phyloP scores from a whole-genome alignment of 2,329 filamentous ascomycete genomes.

The Fusarium multiceps region DNA sequence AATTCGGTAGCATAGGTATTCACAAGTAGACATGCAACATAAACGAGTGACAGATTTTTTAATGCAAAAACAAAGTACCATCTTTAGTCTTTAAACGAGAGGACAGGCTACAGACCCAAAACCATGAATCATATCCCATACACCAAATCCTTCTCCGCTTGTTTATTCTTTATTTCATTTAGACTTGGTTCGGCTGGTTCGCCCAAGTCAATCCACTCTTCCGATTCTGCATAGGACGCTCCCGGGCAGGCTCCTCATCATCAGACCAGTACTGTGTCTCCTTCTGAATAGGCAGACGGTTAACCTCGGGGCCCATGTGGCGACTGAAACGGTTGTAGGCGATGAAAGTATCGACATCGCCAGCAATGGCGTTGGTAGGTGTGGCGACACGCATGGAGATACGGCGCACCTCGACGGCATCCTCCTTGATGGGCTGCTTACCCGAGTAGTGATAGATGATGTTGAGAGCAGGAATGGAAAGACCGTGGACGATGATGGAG shows the following conservation, averaged over 20 bases:
- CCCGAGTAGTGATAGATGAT: constrained; percentile 35
- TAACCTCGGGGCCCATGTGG: background rate
- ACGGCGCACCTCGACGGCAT: constrained; percentile 8
- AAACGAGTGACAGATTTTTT: background rate
- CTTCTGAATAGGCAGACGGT: rapidly evolving
- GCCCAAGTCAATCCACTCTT: background rate
- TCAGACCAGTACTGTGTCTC: background rate
- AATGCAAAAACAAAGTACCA: background rate
- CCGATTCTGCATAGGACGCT: background rate
- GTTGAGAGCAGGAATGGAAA: constrained; percentile 56
- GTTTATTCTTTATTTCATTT: background rate
- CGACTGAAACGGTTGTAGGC: constrained; percentile 30
- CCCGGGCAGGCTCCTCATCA: background rate
- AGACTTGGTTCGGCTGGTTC: background rate
- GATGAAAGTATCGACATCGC: background rate
- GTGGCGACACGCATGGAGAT: background rate
- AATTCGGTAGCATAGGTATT: too few relatives aligned
- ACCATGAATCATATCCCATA: background rate
- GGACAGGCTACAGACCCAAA: background rate
- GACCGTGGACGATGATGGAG: constrained; percentile 44
- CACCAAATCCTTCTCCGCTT: background rate
- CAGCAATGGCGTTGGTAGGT: background rate
- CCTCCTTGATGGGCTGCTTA: constrained; percentile 52
- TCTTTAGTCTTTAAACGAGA: background rate
- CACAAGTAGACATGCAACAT: background rate